A percentile compares a stretch with the other conserved stretches of the same genome.
phyloP scores from a whole-genome alignment of 108 stramenopile genomes.

The Nannochloropsis gaditana region DNA sequence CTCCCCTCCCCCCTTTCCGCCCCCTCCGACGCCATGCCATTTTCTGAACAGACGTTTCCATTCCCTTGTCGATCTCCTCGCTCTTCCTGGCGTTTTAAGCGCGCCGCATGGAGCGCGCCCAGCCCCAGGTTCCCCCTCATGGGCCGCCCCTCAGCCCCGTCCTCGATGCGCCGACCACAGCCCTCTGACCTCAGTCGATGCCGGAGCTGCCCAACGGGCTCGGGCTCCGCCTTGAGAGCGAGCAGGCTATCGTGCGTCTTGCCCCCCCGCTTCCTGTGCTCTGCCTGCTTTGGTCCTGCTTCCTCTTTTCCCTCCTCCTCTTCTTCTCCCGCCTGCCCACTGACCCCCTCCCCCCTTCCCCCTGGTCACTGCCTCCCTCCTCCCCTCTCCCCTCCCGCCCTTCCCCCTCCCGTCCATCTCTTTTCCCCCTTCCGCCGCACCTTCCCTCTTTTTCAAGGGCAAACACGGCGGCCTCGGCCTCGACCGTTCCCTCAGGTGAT shows the following conservation, averaged over 20 bases:
- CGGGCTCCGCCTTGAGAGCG: no score
- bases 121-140: conserved; percentile 23
- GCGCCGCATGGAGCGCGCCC: conserved; percentile 31
- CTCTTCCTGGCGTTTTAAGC: conserved; percentile 24
- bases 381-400: not conserved
- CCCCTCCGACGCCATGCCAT: not conserved
- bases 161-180: no score
- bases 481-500: not conserved
- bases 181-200: no score
- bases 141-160: not conserved
- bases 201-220: no score
- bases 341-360: not conserved
- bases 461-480: not conserved
- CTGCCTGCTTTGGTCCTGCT: not conserved
- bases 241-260: not conserved
- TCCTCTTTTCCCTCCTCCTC: not conserved
- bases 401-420: not conserved
- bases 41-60: conserved; percentile 19
- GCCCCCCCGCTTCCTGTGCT: not conserved
- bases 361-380: not conserved
- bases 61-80: conserved; percentile 21
- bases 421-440: not conserved
- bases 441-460: not conserved
- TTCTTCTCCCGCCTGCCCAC: no score
- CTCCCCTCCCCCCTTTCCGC: conserved; percentile 14